phyloP scores from a whole-genome alignment of 2,329 filamentous ascomycete genomes.

The Talaromyces albobiverticillius region DNA sequence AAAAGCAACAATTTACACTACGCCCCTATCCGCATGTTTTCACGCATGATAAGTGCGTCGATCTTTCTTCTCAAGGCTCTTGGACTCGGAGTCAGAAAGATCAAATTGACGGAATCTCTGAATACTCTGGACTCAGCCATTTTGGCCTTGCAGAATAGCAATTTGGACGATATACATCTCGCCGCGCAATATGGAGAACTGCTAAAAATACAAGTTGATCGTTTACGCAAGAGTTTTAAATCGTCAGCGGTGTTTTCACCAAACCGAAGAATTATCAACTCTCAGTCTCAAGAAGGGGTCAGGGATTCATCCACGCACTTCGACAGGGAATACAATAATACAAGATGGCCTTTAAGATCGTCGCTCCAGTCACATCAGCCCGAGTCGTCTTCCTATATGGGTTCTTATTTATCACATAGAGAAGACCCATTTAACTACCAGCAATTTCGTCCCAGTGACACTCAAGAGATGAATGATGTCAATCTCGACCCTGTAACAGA shows the following conservation, averaged over 20 bases:
- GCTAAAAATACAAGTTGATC: constrained; percentile 44
- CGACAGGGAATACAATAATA: neutral
- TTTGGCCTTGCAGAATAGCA: constrained; percentile 45
- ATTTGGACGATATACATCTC: constrained; percentile 52
- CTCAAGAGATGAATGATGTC: neutral
- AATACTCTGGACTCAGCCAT: constrained; percentile 49
- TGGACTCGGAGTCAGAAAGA: constrained; percentile 47
- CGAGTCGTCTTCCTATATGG: neutral
- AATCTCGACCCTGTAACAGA: neutral
- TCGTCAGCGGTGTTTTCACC: neutral
- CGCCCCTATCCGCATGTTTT: constrained; percentile 52
- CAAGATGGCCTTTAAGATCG: neutral
- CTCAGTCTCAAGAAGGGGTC: too few species aligned
- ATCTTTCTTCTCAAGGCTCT: constrained; percentile 54
- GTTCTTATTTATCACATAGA: neutral
- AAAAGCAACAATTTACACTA: constrained; percentile 46
- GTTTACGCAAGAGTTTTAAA: constrained; percentile 27
- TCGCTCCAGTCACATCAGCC: neutral
- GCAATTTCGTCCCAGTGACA: neutral
- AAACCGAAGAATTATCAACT: neutral
- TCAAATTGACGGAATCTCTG: constrained; percentile 47
- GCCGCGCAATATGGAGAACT: constrained; percentile 50
- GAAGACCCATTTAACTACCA: neutral
- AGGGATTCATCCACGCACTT: neutral
- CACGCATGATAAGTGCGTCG: constrained; percentile 43